phyloP scores from a whole-genome alignment of 257 asterid species.

The Scutellaria minor region DNA sequence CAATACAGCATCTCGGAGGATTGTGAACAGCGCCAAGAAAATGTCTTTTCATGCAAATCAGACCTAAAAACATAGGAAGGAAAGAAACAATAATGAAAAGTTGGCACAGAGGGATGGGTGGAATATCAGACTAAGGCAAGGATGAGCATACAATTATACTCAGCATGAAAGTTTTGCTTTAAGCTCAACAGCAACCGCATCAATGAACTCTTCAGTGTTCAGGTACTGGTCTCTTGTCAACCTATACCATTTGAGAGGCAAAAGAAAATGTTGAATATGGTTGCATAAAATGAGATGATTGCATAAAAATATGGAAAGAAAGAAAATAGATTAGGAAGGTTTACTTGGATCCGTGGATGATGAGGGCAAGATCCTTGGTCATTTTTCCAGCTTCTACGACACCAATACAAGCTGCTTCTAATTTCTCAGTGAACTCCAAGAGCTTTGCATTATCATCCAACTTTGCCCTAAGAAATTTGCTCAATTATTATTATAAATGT shows the following conservation, averaged over 20 bases:
- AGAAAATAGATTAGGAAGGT: not conserved
- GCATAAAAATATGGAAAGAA: not conserved
- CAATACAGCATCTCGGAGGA: not conserved
- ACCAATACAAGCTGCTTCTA: constrained; percentile 91
- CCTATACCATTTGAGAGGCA: constrained; percentile 47
- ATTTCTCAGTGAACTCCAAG: constrained; percentile 84
- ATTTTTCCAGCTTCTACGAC: constrained; percentile 94
- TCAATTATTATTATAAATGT: not conserved
- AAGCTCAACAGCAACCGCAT: constrained; percentile 86
- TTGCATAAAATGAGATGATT: not conserved
- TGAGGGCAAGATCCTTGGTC: constrained; percentile 98
- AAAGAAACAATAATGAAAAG: not conserved
- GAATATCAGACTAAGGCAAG: not conserved
- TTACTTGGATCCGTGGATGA: constrained; percentile 91
- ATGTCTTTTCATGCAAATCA: constrained; percentile 24
- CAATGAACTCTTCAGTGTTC: constrained; percentile 93
- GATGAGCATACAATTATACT: constrained; percentile 25
- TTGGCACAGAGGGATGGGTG: constrained; percentile 1
- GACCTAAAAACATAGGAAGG: constrained; percentile 11
- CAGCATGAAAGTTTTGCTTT: constrained; percentile 69
- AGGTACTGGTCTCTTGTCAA: constrained; percentile 66
- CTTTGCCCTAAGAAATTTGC: constrained; percentile 66
- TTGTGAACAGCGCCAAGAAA: not conserved
- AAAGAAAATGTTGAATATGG: not conserved
- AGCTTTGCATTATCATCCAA: constrained; percentile 82